Evolutionary conservation across 306 rosid species (phyloP), one percentile per base, ranked within the genome.

Genomic region (Benincasa hispida): DNA sequence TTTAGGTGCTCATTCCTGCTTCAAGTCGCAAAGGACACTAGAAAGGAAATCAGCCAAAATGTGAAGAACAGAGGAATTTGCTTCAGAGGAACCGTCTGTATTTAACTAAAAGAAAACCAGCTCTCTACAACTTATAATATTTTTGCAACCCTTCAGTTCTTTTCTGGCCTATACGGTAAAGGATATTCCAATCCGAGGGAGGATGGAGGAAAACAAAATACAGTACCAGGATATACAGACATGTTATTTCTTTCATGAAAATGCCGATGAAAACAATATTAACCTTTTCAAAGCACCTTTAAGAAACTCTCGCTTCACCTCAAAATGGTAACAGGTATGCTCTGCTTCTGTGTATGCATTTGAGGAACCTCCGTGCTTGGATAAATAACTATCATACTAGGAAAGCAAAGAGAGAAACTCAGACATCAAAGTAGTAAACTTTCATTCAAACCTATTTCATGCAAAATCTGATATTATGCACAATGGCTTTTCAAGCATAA

Each of bases 321-420:
- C 99, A 82, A 94, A 94, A 86, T 94, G 95, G 83, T 94, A 94
- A 91, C 96, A 91, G n/a, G 99, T 94, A 82, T 89, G 85, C 83
- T 94, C 97, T 25, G 90, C 78, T 83, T 92, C 96, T 34, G 99
- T 94, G 81, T 87, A 94, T 35, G 99, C 99, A 81, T 94, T 94
- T 81, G 99, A 91, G 57, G 92, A 87, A 30, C 99, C 99, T 79
- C 99, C 99, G 63, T 94, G 99, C 84, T 94, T 94, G 83, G 96
- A 94, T 89, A 94, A 87, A 87, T 90, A 94, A 84, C 97, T 90
- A 84, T 94, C 99, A 82, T 92, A 94, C 99, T 94, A 90, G 77
- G 81, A 80, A 87, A 73, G 45, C 72, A 76, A 84, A 89, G 62
- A 82, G 83, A 84, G 81, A 89, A 83, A 82, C 54, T 51, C 39